Percentiles rank a stretch among this genome's conserved stretches.
phyloP scores from a whole-genome alignment of 495 filamentous ascomycete species.

The Penicillium malachiteum region DNA sequence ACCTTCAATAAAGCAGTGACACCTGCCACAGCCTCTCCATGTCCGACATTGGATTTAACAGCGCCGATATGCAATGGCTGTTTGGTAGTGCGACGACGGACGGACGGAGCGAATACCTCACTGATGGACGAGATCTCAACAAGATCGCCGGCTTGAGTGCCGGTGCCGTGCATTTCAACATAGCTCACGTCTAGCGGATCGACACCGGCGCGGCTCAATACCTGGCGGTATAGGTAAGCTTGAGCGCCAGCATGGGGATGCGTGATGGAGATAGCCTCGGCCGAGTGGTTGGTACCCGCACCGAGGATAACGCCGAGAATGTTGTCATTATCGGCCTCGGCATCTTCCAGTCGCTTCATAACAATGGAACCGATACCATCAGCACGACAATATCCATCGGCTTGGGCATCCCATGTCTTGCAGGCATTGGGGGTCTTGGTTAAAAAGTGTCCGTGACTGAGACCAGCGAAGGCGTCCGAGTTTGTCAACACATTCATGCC shows the following conservation, averaged over 20 bases:
- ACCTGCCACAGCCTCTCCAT: constrained; percentile 33
- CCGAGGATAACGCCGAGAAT: constrained; percentile 38
- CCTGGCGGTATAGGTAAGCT: constrained; percentile 35
- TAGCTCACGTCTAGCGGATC: constrained; percentile 49
- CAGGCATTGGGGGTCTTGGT: constrained; percentile 53
- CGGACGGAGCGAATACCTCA: constrained; percentile 25
- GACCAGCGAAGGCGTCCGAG: constrained; percentile 66
- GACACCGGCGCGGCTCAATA: constrained; percentile 42
- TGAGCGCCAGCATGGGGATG: constrained; percentile 53
- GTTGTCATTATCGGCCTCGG: constrained; percentile 44
- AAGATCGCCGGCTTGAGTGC: constrained; percentile 43
- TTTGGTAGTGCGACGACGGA: background rate
- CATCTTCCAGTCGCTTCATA: constrained; percentile 47
- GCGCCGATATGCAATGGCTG: constrained; percentile 22
- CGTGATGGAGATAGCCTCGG: constrained; percentile 45
- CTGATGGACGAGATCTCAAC: constrained; percentile 31
- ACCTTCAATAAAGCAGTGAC: constrained; percentile 31
- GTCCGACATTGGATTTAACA: constrained; percentile 37
- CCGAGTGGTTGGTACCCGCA: constrained; percentile 43
- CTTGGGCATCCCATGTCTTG: constrained; percentile 65
- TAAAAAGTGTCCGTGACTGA: constrained; percentile 67
- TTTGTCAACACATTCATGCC: constrained; percentile 67
- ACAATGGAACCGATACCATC: constrained; percentile 47
- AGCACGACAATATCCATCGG: constrained; percentile 70
- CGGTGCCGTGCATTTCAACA: constrained; percentile 52